Evolutionary conservation across 352 stramenopile genomes (phyloP), one percentile per base, ranked within the genome.

Genomic region (Phytophthora sp.): DNA sequence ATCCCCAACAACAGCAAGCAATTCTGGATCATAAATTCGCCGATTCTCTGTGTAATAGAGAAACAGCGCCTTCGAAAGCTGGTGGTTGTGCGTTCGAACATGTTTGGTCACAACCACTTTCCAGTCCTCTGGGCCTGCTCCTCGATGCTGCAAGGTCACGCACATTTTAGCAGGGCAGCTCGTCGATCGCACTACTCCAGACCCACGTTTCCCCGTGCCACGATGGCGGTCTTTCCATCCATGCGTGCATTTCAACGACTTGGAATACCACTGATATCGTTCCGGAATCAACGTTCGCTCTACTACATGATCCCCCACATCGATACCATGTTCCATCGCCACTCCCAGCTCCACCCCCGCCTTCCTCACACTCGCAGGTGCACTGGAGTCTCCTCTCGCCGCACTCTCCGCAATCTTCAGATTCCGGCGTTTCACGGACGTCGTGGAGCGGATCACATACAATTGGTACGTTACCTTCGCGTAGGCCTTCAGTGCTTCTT

Each of bases 181-280:
- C 0, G 84, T 93, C 9, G 80, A 90, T 2, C 84, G 75, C 13
- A 89, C 76, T 2, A 83, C 78, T 2, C 78, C 74, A 9, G 79
- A 76, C 3, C 77, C 70, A n/a, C 84, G 82, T 62, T 93, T 93
- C 0, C 84, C 82, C 23, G 59, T 87, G 6, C 82, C 78, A 18
- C 84, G 79, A 34, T 86, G 72, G 7, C 84, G 79, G 35, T 87
- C 69, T 57, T 91, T 91, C 84, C 84, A 93, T 5, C 84, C 84
- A 59, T 93, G 84, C 5, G 84, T 93, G 45, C 84, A 93, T 67
- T 88, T 88, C 30, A 93, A 72, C 27, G 84, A 90, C 71, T 93
- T 93, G 39, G 84, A 93, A 50, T 93, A 93, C 84, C 84, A 93
- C 42, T 78, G 74, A 55, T 73, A 87, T 27, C 63, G 72, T 52